Percentiles rank a stretch among this genome's conserved stretches.
Evolutionary conservation across 1,139 yeast species (phyloP).

Genomic region (Yamadazyma friedrichii): DNA sequence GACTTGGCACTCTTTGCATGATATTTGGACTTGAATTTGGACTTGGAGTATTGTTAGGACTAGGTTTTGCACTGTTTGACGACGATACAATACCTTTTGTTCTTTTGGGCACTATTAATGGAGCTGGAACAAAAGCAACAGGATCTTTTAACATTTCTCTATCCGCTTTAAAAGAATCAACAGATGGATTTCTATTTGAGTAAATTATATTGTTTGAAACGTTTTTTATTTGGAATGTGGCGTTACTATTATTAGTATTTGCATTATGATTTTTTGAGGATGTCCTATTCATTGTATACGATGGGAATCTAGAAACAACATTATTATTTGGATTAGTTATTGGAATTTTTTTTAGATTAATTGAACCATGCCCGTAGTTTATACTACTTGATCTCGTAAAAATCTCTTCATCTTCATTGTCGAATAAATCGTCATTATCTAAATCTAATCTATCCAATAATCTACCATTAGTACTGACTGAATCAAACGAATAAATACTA

Average conservation of each 20-base stretch:
- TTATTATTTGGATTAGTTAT: conserved; percentile 4
- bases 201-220: conserved; percentile 12
- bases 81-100: neutral
- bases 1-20: neutral
- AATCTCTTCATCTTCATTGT: conserved; percentile 11
- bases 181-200: conserved; percentile 24
- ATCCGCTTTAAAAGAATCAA: conserved; percentile 33
- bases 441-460: conserved; percentile 40
- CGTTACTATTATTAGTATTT: neutral
- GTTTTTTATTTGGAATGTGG: conserved; percentile 4
- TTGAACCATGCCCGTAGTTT: neutral
- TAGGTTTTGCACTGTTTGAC: neutral
- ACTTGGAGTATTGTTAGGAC: neutral
- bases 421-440: conserved; percentile 25
- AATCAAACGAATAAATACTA: conserved; percentile 44
- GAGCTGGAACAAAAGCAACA: neutral
- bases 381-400: conserved; percentile 8
- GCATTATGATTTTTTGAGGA: neutral
- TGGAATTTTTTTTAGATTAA: conserved; percentile 7
- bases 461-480: conserved; percentile 44
- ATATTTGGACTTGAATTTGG: conserved; percentile 2
- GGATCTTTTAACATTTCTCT: conserved; percentile 14
- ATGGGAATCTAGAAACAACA: conserved; percentile 4
- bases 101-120: neutral
- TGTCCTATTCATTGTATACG: conserved; percentile 3